Evolutionary conservation across 495 filamentous ascomycete species (phyloP), one percentile per base, ranked within the genome.

Genomic region (Geoglossum glabrum): DNA sequence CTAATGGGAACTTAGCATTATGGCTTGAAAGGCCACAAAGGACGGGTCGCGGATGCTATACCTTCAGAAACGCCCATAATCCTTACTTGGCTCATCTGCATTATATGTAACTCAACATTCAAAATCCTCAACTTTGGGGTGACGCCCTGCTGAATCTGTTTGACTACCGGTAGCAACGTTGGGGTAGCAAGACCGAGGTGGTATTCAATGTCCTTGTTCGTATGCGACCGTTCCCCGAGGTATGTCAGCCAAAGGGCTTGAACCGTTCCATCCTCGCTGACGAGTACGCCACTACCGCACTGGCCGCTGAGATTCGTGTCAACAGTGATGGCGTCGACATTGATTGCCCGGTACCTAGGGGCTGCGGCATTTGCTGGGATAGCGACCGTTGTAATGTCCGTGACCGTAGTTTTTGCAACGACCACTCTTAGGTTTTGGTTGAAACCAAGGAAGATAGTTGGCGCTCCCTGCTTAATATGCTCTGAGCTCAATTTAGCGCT

Each of bases 191-290:
- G 77, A 27, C 93, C 92, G 17, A 99, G 82, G 65, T 99, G 90
- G 64, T 99, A 99, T 65, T 99, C 92, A 31, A 94, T 85, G 63
- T 97, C 92, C 60, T 95, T 88, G 61, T 84, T 80, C 47, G 78
- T 83, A 61, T 79, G 79, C 17, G 80, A 73, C 28, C 92, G 83
- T 67, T 99, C 92, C 27, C 92, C 92, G 0, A 97, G 80, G 65
- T 96, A 97, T 28, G 87, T 95, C 60, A 99, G 73, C 93, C 93
- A 99, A 36, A 99, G 70, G 0, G 92, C 90, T 66, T 95, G 86
- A 15, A 97, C 88, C 0, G 84, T 87, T 26, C 92, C 92, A 62
- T 96, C 87, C 62, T 90, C 83, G 28, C 84, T 79, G 23, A 95
- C 79, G 47, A 99, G 76, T 0, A 97, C 92, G 64, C 92, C 93